phyloP scores from a whole-genome alignment of 345 rosid genomes.

The Eucalyptus grandis region DNA sequence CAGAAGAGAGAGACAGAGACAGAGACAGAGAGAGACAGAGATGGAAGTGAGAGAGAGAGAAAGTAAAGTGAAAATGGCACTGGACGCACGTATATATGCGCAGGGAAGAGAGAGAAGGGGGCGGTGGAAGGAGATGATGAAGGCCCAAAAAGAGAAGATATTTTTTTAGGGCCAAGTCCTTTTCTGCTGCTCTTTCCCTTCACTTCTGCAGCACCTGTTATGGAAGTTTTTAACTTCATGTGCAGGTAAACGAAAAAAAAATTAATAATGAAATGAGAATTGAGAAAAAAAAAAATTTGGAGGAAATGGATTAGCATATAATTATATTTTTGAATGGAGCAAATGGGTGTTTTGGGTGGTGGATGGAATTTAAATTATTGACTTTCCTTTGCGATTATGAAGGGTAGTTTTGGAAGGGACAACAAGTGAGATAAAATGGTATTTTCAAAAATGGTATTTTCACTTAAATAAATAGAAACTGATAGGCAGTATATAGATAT shows the following conservation, averaged over 20 bases:
- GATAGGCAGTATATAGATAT: accelerated
- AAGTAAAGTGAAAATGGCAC: accelerated
- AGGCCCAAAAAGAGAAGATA: background rate
- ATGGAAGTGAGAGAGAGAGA: background rate
- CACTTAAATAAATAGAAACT: background rate
- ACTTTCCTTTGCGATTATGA: background rate
- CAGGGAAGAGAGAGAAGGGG: background rate
- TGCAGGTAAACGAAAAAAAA: accelerated
- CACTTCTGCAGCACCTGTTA: background rate
- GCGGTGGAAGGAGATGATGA: background rate
- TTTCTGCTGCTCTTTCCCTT: background rate
- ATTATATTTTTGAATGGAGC: background rate
- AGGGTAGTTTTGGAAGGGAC: background rate
- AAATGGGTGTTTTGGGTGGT: background rate
- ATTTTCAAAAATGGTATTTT: background rate
- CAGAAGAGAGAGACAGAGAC: background rate
- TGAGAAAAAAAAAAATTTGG: too few relatives aligned
- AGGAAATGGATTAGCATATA: background rate
- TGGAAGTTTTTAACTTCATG: background rate
- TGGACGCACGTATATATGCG: background rate
- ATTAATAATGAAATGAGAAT: background rate
- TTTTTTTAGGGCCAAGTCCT: background rate
- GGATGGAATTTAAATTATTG: background rate
- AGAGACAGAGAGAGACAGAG: background rate
- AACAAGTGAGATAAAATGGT: background rate